These are phyloP conservation scores for Chlamydomonas incerta DNA, from an alignment of 139 green algal species.

Conservation along the genomic window DNA sequence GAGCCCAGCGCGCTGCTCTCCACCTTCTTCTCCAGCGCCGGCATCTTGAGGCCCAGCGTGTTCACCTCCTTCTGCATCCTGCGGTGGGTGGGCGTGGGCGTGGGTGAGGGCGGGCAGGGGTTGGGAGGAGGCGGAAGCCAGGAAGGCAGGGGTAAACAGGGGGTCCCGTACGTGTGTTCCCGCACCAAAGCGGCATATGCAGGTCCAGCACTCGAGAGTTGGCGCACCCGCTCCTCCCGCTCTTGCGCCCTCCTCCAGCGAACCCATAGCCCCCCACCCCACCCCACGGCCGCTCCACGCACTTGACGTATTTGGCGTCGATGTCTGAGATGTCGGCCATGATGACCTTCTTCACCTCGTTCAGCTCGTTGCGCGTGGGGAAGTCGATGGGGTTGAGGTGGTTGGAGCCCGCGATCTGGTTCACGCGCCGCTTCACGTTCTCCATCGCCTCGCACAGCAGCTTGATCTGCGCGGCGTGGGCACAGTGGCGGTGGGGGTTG, in stretches of 20 bases:
- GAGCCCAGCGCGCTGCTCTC: constrained; percentile 6
- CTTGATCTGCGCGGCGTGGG: constrained; percentile 33
- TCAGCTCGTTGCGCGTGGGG: constrained; percentile 34
- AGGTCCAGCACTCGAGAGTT: no score
- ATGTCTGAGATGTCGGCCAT: constrained; percentile 33
- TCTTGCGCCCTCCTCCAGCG: no score
- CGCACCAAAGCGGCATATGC: no score
- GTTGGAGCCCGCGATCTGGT: constrained; percentile 19
- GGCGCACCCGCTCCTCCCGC: no score
- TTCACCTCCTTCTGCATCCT: constrained; percentile 32
- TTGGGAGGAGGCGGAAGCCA: no score
- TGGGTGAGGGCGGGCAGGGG: neutral
- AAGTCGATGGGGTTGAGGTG: constrained; percentile 44
- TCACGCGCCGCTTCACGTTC: constrained; percentile 36
- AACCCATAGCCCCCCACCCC: no score
- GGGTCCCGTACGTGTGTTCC: no score
- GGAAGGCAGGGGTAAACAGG: no score
- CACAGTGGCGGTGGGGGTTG: neutral
- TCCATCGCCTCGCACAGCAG: constrained; percentile 37
- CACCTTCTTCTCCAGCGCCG: constrained; percentile 45
- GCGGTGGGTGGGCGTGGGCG: neutral
- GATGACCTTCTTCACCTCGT: constrained; percentile 32
- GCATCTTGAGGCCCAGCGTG: constrained; percentile 12
- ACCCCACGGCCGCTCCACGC: neutral
- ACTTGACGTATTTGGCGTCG: constrained; percentile 42